These are phyloP conservation scores for Fusarium sambucinum DNA, from an alignment of 2,329 filamentous ascomycete genomes.

Conservation along the genomic window DNA sequence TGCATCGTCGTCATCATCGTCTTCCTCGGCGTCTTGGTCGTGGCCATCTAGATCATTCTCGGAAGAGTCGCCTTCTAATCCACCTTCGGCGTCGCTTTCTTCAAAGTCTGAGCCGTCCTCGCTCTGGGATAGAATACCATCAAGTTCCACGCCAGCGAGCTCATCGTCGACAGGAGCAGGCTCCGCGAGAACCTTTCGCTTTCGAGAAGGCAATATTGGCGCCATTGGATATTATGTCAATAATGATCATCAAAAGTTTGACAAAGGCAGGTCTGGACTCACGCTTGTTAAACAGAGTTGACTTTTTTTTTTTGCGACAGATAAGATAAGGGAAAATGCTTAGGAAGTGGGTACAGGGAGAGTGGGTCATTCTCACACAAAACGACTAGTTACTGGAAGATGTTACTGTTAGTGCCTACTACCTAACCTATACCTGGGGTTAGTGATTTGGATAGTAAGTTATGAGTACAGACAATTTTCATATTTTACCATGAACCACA, in stretches of 20 bases:
- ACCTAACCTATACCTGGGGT: no score
- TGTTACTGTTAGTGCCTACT: no score
- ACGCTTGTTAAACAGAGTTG: background rate
- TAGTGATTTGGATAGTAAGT: no score
- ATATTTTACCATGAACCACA: no score
- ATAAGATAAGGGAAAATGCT: constrained; percentile 32
- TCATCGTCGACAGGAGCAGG: constrained; percentile 36
- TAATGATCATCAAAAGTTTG: constrained; percentile 4
- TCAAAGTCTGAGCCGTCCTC: constrained; percentile 70
- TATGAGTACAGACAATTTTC: no score
- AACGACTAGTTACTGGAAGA: background rate
- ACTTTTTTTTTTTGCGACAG: constrained; percentile 26
- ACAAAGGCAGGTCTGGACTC: background rate
- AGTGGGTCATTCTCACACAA: background rate
- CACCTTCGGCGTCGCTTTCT: constrained; percentile 52
- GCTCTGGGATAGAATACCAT: constrained; percentile 68
- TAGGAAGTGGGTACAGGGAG: background rate
- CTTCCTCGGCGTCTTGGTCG: constrained; percentile 57
- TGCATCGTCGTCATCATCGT: constrained; percentile 46
- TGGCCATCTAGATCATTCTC: constrained; percentile 49
- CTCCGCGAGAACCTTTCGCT: constrained; percentile 43
- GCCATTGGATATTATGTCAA: constrained; percentile 36
- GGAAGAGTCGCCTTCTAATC: constrained; percentile 45
- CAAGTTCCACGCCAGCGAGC: constrained; percentile 62
- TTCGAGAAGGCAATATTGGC: constrained; percentile 39